These are phyloP conservation scores for Hemerocallis citrina DNA, from an alignment of 106 monocot species.

Conservation along the genomic window DNA sequence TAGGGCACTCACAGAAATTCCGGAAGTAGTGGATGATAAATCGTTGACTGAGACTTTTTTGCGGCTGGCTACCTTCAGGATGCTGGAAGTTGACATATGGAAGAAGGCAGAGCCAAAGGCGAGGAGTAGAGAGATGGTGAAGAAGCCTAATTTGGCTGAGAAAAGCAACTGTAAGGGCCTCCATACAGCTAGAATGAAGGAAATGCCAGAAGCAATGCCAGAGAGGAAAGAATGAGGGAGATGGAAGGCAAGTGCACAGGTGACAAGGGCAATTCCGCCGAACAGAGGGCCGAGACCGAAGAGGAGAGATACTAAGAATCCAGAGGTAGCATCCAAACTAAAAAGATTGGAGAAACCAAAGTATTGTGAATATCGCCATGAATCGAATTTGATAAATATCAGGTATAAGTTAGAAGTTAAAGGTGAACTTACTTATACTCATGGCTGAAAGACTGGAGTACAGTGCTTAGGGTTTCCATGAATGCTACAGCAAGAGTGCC, in stretches of 20 bases:
- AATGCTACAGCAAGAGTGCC: slow-evolving; percentile 92
- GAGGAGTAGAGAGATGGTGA: slow-evolving; percentile 43
- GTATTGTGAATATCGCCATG: not conserved
- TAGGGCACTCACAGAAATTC: slow-evolving; percentile 49
- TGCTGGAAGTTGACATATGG: slow-evolving; percentile 31
- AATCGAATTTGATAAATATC: not conserved
- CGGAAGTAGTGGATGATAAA: slow-evolving; percentile 25
- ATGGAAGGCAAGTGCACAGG: slow-evolving; percentile 42
- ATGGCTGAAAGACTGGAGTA: slow-evolving; percentile 49
- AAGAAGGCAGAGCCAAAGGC: slow-evolving; percentile 36
- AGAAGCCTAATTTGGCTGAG: slow-evolving; percentile 59
- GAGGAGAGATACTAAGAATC: slow-evolving; percentile 69
- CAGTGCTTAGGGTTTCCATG: slow-evolving; percentile 88
- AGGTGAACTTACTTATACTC: slow-evolving; percentile 44
- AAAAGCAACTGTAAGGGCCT: slow-evolving; percentile 72
- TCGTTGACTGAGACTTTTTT: slow-evolving; percentile 54
- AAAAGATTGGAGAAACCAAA: slow-evolving; percentile 7
- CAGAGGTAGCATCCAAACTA: slow-evolving; percentile 83
- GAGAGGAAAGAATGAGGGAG: slow-evolving; percentile 66
- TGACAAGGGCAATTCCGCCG: slow-evolving; percentile 69
- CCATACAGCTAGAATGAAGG: slow-evolving; percentile 74
- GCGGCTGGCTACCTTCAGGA: slow-evolving; percentile 35
- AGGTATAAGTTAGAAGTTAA: not conserved
- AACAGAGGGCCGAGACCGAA: slow-evolving; percentile 93
- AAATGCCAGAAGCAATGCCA: slow-evolving; percentile 79